These are phyloP conservation scores for Vanderwaltozyma polyspora DNA, from an alignment of 805 yeast genomes.

Conservation along the genomic window DNA sequence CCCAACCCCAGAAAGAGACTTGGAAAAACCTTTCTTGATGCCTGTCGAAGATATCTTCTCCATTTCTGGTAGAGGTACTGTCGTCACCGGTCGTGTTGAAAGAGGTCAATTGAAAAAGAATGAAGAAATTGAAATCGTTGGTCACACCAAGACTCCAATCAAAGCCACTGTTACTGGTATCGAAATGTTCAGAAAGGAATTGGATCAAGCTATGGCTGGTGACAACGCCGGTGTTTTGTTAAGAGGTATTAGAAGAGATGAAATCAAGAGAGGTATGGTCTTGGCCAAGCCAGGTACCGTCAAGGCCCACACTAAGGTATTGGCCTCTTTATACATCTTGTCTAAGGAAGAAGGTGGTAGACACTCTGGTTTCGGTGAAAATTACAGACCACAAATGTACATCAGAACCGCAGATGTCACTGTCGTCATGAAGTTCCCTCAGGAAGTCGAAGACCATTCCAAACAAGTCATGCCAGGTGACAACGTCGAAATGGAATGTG, in stretches of 20 bases:
- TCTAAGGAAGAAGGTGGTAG: slow-evolving; percentile 99
- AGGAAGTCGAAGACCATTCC: slow-evolving; percentile 67
- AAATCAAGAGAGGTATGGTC: slow-evolving; percentile 95
- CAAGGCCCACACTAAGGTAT: slow-evolving; percentile 84
- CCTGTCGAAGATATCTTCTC: slow-evolving; percentile 97
- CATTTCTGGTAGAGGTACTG: slow-evolving; percentile 99
- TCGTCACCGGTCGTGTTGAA: slow-evolving; percentile 97
- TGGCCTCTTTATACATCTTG: slow-evolving; percentile 85
- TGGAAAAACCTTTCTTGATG: slow-evolving; percentile 92
- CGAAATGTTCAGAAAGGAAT: slow-evolving; percentile 98
- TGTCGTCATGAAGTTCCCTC: slow-evolving; percentile 82
- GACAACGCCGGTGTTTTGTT: slow-evolving; percentile 96
- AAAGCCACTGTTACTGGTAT: slow-evolving; percentile 96
- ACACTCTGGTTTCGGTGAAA: slow-evolving; percentile 92
- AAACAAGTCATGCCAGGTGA: slow-evolving; percentile 96
- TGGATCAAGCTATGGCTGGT: slow-evolving; percentile 96
- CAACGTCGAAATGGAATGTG: slow-evolving; percentile 91
- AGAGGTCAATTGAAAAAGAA: slow-evolving; percentile 97
- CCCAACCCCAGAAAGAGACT: slow-evolving; percentile 94
- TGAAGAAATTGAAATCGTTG: slow-evolving; percentile 96
- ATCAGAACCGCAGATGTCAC: slow-evolving; percentile 95
- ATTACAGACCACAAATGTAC: slow-evolving; percentile 97
- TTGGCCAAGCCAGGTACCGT: slow-evolving; percentile 86
- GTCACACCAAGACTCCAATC: slow-evolving; percentile 73
- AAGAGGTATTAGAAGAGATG: slow-evolving; percentile 98